These are phyloP conservation scores for Allantophomopsis cytisporea DNA, from an alignment of 2,329 filamentous ascomycete species.

Conservation along the genomic window DNA sequence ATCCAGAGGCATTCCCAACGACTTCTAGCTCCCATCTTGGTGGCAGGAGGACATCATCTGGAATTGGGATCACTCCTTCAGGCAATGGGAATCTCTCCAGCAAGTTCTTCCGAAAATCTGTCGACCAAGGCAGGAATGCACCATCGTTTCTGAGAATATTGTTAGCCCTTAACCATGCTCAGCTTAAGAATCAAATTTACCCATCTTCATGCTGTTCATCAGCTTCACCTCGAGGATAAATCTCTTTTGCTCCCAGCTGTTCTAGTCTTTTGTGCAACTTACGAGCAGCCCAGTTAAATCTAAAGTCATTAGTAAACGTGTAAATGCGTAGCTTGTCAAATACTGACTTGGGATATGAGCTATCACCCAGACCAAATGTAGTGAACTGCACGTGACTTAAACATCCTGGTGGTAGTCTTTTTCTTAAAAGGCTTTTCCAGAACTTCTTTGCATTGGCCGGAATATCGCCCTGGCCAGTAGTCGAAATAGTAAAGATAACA, in stretches of 20 bases:
- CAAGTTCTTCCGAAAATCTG: constrained; percentile 52
- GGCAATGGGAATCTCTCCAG: constrained; percentile 57
- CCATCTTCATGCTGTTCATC: constrained; percentile 92
- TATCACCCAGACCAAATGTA: constrained; percentile 86
- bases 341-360: constrained; percentile 75
- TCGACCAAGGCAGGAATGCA: constrained; percentile 66
- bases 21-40: constrained; percentile 54
- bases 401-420: constrained; percentile 59
- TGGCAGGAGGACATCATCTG: constrained; percentile 59
- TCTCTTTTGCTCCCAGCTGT: constrained; percentile 68
- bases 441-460: constrained; percentile 71
- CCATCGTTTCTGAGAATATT: constrained; percentile 56
- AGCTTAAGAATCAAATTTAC: constrained; percentile 25
- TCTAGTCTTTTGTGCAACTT: constrained; percentile 75
- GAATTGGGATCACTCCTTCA: constrained; percentile 52
- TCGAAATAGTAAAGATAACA: constrained; percentile 74
- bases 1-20: constrained; percentile 6
- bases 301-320: constrained; percentile 18
- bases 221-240: constrained; percentile 70
- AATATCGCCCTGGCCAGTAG: constrained; percentile 88
- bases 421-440: constrained; percentile 75
- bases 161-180: background rate
- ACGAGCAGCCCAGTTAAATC: constrained; percentile 85
- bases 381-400: constrained; percentile 60
- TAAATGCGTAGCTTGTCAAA: background rate